Percentiles rank a stretch among this genome's conserved stretches.
Evolutionary conservation across 202 grass and related monocot genomes (phyloP).

Genomic region (Thinopyrum obtusiflorum): DNA sequence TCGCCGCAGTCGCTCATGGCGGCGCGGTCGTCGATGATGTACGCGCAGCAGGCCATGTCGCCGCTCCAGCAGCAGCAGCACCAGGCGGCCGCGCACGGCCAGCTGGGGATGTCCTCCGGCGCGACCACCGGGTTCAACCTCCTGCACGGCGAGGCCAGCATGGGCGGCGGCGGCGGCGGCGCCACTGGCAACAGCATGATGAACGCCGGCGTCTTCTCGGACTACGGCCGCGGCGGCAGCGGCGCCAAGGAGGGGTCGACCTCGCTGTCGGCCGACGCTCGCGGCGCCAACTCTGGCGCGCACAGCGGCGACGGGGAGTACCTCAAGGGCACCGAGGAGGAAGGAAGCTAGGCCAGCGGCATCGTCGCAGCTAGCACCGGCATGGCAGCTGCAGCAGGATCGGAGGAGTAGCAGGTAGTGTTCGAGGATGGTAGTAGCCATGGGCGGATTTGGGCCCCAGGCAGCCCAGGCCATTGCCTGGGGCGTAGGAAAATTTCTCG

Average conservation of each 20-base stretch:
- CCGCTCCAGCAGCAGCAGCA: slow-evolving; percentile 72
- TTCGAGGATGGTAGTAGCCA: slow-evolving; percentile 1
- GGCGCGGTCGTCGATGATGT: slow-evolving; percentile 83
- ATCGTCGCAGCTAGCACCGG: neutral
- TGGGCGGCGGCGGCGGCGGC: slow-evolving; percentile 41
- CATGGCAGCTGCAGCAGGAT: neutral
- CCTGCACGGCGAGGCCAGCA: slow-evolving; percentile 84
- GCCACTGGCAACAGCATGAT: slow-evolving; percentile 59
- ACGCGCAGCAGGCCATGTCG: slow-evolving; percentile 63
- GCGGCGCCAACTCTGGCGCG: slow-evolving; percentile 51
- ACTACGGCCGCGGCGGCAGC: slow-evolving; percentile 51
- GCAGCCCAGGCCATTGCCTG: too few relatives aligned
- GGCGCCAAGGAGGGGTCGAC: slow-evolving; percentile 51
- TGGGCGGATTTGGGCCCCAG: too few relatives aligned
- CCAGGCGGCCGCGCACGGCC: slow-evolving; percentile 37
- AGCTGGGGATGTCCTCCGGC: slow-evolving; percentile 59
- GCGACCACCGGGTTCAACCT: slow-evolving; percentile 70
- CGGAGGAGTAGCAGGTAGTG: slow-evolving; percentile 22
- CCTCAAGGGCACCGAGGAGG: slow-evolving; percentile 89
- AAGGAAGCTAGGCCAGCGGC: slow-evolving; percentile 48
- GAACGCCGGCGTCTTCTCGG: slow-evolving; percentile 62
- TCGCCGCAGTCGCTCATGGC: slow-evolving; percentile 79
- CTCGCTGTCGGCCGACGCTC: slow-evolving; percentile 43
- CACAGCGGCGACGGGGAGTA: slow-evolving; percentile 79
- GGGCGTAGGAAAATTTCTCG: too few relatives aligned